phyloP scores from a whole-genome alignment of 2,329 filamentous ascomycete species.

The Polychaeton citri region DNA sequence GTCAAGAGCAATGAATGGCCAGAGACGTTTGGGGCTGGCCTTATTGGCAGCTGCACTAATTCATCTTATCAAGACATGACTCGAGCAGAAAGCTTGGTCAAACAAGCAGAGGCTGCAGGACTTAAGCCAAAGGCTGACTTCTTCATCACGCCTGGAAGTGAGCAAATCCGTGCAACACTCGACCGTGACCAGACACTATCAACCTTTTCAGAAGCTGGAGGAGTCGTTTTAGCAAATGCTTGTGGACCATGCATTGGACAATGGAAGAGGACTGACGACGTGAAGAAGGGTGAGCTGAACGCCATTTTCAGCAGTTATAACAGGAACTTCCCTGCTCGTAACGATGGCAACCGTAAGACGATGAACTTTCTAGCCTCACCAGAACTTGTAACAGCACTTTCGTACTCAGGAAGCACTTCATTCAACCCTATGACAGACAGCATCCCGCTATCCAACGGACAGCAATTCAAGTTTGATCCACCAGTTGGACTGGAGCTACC shows the following conservation, averaged over 20 bases:
- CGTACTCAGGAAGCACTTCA: constrained; percentile 79
- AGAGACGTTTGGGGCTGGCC: constrained; percentile 73
- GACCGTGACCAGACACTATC: constrained; percentile 76
- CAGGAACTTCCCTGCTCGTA: constrained; percentile 92
- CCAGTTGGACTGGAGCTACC: constrained; percentile 50
- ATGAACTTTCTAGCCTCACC: constrained; percentile 99
- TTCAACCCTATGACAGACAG: constrained; percentile 93
- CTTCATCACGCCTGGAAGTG: constrained; percentile 91
- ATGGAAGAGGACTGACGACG: constrained; percentile 83
- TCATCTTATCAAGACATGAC: constrained; percentile 99
- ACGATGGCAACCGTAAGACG: constrained; percentile 89
- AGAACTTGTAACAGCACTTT: constrained; percentile 91
- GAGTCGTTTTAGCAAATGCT: constrained; percentile 82
- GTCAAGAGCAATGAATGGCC: constrained; percentile 84
- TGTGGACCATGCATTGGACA: constrained; percentile 88
- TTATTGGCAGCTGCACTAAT: constrained; percentile 98
- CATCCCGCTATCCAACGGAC: constrained; percentile 65
- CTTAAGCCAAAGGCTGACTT: constrained; percentile 82
- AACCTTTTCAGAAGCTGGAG: constrained; percentile 76
- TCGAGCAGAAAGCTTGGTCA: constrained; percentile 79
- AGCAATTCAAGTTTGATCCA: constrained; percentile 68
- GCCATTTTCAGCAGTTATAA: constrained; percentile 97
- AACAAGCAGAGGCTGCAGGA: constrained; percentile 80
- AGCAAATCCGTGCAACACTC: constrained; percentile 90
- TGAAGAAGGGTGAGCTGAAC: constrained; percentile 74